Percentiles rank a stretch among this genome's conserved stretches.
Conservation (phyloP, 257 asterid genomes). For the Thymus mandschuricus region DNA sequence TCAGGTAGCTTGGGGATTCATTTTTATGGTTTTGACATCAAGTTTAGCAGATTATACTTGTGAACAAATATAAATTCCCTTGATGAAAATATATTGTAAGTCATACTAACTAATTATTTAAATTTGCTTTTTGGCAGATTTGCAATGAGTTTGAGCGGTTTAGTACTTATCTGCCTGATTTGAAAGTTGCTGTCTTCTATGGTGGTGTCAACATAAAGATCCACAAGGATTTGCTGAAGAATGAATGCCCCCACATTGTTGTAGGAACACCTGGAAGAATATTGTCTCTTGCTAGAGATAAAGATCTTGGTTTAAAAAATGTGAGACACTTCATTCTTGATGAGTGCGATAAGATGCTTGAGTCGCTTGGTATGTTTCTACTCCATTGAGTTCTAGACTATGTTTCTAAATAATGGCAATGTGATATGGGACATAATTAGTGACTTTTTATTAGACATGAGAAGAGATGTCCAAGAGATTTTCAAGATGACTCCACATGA, state of each 20-base stretch:
- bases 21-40: constrained; percentile 14
- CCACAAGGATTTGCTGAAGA: constrained; percentile 49
- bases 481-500: constrained; percentile 87
- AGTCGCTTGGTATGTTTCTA: constrained; percentile 41
- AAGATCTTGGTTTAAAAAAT: constrained; percentile 45
- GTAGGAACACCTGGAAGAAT: constrained; percentile 57
- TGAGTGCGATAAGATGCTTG: constrained; percentile 57
- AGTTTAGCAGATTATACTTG: not conserved
- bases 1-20: constrained; percentile 48
- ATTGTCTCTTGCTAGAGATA: constrained; percentile 44
- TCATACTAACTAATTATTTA: not conserved
- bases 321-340: constrained; percentile 53
- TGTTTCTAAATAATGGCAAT: not conserved
- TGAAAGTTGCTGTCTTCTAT: constrained; percentile 50
- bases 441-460: constrained; percentile 55
- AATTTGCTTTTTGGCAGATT: constrained; percentile 33
- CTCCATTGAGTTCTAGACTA: not conserved
- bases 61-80: not conserved
- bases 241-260: constrained; percentile 52
- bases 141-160: constrained; percentile 52
- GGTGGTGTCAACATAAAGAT: constrained; percentile 50
- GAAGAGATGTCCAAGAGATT: constrained; percentile 82
- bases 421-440: not conserved
- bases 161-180: constrained; percentile 49
- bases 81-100: constrained; percentile 2